These are phyloP conservation scores for Thalassiosira mediterranea DNA, from an alignment of 352 stramenopile genomes.

Conservation along the genomic window DNA sequence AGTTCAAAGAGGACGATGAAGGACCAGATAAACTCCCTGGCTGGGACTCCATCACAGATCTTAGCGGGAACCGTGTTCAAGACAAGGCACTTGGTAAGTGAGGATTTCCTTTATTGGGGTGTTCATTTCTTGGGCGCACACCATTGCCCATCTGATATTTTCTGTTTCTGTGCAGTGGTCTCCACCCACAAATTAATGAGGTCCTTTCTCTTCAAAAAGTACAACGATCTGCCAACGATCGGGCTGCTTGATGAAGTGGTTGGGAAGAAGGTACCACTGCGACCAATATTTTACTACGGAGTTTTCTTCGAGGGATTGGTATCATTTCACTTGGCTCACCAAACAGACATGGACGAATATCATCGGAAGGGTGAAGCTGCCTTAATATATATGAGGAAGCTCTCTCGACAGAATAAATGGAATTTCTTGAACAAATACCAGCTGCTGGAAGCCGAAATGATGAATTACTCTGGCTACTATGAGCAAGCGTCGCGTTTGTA, in stretches of 20 bases:
- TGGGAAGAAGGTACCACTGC: not conserved
- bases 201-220: constrained; percentile 1
- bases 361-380: not conserved
- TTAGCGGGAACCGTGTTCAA: not conserved
- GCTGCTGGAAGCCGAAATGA: constrained; percentile 20
- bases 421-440: constrained; percentile 36
- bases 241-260: constrained; percentile 2
- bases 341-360: not conserved
- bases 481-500: constrained; percentile 20
- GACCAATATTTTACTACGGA: constrained; percentile 2
- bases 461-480: constrained; percentile 5
- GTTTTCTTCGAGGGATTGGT: constrained; percentile 2
- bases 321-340: constrained; percentile 1
- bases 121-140: not conserved
- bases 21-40: not conserved
- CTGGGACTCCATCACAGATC: not conserved
- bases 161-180: not conserved
- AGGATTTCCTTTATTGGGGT: not conserved
- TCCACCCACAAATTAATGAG: constrained; percentile 6
- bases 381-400: not conserved
- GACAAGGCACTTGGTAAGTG: no score
- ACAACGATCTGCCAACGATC: not conserved
- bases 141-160: not conserved
- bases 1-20: constrained; percentile 1
- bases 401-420: constrained; percentile 1